Conservation (phyloP, 257 asterid genomes). For the Penstemon newberryi region DNA sequence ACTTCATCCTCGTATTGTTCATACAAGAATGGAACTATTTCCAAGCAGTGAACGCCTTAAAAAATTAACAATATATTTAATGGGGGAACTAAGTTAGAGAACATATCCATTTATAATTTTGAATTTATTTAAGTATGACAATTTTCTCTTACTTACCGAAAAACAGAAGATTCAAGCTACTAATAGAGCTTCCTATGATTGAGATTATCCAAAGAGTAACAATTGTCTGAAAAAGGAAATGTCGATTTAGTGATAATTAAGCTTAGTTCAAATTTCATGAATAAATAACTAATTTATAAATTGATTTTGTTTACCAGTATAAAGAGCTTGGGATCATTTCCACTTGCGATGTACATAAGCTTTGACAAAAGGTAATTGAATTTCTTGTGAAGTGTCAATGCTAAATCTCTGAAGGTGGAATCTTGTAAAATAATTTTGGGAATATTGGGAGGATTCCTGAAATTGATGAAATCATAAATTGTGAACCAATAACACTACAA, state of each 20-base stretch:
- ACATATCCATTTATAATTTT: background rate
- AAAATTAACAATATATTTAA: background rate
- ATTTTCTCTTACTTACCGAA: slow-evolving; percentile 39
- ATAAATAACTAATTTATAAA: background rate
- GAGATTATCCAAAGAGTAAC: slow-evolving; percentile 49
- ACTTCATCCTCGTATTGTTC: slow-evolving; percentile 57
- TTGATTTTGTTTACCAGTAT: slow-evolving; percentile 37
- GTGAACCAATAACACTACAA: slow-evolving; percentile 8
- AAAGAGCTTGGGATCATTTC: slow-evolving; percentile 48
- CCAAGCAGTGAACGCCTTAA: slow-evolving; percentile 51
- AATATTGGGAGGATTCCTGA: slow-evolving; percentile 56
- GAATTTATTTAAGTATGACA: background rate
- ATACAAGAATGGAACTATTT: slow-evolving; percentile 50
- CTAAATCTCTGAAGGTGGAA: slow-evolving; percentile 36
- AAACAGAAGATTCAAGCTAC: slow-evolving; percentile 57
- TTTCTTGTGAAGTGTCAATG: slow-evolving; percentile 35
- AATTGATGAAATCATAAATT: background rate
- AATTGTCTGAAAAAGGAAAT: slow-evolving; percentile 34
- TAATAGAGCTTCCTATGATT: slow-evolving; percentile 49
- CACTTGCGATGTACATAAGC: slow-evolving; percentile 45
- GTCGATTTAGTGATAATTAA: background rate
- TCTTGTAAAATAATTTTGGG: slow-evolving; percentile 36
- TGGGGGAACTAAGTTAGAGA: background rate
- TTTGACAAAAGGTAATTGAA: slow-evolving; percentile 33
- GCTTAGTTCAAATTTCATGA: background rate